Evolutionary conservation across 2,329 filamentous ascomycete species (phyloP).

Genomic region (Moelleriella libera): DNA sequence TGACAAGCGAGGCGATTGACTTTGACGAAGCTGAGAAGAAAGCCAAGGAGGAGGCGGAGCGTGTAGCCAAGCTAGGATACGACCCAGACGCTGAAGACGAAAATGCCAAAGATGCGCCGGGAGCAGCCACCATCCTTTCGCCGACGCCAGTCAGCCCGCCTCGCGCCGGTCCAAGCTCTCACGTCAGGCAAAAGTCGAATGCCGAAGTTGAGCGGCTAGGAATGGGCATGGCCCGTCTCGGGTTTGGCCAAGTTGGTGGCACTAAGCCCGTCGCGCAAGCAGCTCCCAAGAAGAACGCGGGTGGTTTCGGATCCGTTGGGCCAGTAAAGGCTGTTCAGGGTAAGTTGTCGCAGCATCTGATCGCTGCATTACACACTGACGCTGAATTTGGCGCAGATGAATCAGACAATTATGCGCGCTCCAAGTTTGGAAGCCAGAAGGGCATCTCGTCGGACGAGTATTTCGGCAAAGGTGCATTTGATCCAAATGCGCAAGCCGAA

Average conservation of each 20-base stretch:
- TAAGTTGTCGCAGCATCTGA: conserved; percentile 22
- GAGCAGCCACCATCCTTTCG: conserved; percentile 49
- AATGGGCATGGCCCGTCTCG: conserved; percentile 74
- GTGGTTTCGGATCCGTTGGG: conserved; percentile 75
- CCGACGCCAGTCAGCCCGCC: conserved; percentile 63
- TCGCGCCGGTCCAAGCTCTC: conserved; percentile 35
- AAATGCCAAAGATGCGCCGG: conserved; percentile 29
- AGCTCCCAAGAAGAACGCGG: conserved; percentile 56
- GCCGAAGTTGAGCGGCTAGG: conserved; percentile 80
- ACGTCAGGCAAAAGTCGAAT: conserved; percentile 46
- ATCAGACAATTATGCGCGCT: conserved; percentile 67
- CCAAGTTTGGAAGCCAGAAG: conserved; percentile 86
- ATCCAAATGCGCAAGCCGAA: conserved; percentile 67
- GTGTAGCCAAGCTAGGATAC: conserved; percentile 89
- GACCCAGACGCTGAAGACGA: conserved; percentile 75
- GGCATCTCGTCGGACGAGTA: conserved; percentile 97
- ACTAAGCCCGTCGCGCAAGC: conserved; percentile 39
- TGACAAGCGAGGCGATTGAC: conserved; percentile 67
- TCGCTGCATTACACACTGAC: neutral
- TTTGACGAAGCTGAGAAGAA: conserved; percentile 97
- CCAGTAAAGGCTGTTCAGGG: conserved; percentile 59
- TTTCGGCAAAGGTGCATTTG: conserved; percentile 82
- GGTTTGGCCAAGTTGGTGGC: conserved; percentile 73
- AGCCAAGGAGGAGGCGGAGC: conserved; percentile 92
- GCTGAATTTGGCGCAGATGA: conserved; percentile 37